A percentile compares a stretch with the other conserved stretches of the same genome.
phyloP scores from a whole-genome alignment of 768 basidiomycete genomes.

The Boletellus sp. region DNA sequence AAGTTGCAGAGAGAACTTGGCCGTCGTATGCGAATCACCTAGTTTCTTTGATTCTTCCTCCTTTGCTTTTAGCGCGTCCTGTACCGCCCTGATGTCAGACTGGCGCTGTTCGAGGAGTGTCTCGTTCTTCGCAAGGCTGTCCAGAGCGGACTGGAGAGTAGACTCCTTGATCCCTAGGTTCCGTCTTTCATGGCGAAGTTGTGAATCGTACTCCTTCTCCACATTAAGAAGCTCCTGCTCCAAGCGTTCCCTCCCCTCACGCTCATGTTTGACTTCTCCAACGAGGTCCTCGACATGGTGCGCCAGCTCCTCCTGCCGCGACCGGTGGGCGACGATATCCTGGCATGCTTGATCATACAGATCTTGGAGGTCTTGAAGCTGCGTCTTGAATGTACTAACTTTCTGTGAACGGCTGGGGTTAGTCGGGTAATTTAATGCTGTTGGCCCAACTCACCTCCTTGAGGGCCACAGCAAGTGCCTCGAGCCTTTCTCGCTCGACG shows the following conservation, averaged over 20 bases:
- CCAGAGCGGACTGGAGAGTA: conserved; percentile 58
- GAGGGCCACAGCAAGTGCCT: conserved; percentile 63
- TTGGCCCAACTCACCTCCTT: conserved; percentile 61
- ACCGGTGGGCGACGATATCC: conserved; percentile 64
- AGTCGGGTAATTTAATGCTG: not conserved
- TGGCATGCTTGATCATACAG: conserved; percentile 59
- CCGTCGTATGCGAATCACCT: conserved; percentile 81
- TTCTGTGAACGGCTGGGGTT: conserved; percentile 46
- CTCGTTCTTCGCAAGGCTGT: conserved; percentile 60
- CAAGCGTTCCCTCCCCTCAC: conserved; percentile 49
- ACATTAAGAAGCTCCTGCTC: conserved; percentile 53
- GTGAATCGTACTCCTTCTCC: conserved; percentile 62
- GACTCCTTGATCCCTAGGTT: conserved; percentile 67
- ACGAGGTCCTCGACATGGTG: conserved; percentile 71
- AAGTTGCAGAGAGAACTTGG: conserved; percentile 82
- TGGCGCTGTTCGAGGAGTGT: conserved; percentile 69
- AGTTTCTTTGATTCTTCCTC: conserved; percentile 76
- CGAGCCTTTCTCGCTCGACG: conserved; percentile 64
- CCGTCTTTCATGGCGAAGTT: conserved; percentile 57
- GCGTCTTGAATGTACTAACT: conserved; percentile 56
- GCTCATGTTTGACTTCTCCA: conserved; percentile 56
- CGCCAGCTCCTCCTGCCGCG: conserved; percentile 75
- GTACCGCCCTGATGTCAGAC: conserved; percentile 68
- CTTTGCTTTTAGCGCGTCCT: conserved; percentile 62
- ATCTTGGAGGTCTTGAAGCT: conserved; percentile 63